Conservation (phyloP, 306 rosid genomes). For the Pyrus communis region DNA sequence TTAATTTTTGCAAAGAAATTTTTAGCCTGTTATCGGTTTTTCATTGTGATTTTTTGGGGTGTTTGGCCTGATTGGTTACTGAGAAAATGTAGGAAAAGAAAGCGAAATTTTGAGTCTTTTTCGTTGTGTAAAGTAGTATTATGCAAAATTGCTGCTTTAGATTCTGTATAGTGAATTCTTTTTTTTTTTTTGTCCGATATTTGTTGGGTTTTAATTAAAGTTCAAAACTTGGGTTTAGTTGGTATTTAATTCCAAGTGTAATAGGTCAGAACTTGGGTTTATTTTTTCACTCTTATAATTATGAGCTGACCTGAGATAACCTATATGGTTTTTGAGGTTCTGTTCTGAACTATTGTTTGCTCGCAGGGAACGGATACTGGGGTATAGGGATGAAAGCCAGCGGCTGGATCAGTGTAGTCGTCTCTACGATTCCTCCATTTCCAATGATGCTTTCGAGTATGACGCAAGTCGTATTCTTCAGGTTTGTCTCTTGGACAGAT, state of each 20-base stretch:
- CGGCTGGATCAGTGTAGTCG: slow-evolving; percentile 94
- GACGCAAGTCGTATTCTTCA: slow-evolving; percentile 88
- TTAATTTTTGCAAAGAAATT: background rate
- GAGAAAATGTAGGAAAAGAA: background rate
- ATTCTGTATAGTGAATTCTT: background rate
- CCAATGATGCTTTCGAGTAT: slow-evolving; percentile 72
- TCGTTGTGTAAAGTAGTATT: background rate
- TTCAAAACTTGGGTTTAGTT: background rate
- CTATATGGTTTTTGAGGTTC: slow-evolving; percentile 19
- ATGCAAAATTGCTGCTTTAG: background rate
- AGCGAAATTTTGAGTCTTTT: background rate
- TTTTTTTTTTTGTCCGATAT: background rate
- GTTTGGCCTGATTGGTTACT: background rate
- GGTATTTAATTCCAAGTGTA: background rate
- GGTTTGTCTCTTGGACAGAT: slow-evolving; percentile 32
- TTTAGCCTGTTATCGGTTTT: background rate
- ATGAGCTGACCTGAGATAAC: background rate
- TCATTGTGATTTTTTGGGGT: background rate
- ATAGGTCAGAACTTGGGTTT: background rate
- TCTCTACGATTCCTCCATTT: slow-evolving; percentile 78
- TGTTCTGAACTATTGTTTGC: slow-evolving; percentile 17
- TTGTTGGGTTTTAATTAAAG: background rate
- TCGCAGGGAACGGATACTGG: slow-evolving; percentile 75
- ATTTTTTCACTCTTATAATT: background rate
- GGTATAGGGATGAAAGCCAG: slow-evolving; percentile 79